Base-by-base conservation (phyloP, 2,329 filamentous ascomycete species). In the Arthrobotrys musiformis region DNA sequence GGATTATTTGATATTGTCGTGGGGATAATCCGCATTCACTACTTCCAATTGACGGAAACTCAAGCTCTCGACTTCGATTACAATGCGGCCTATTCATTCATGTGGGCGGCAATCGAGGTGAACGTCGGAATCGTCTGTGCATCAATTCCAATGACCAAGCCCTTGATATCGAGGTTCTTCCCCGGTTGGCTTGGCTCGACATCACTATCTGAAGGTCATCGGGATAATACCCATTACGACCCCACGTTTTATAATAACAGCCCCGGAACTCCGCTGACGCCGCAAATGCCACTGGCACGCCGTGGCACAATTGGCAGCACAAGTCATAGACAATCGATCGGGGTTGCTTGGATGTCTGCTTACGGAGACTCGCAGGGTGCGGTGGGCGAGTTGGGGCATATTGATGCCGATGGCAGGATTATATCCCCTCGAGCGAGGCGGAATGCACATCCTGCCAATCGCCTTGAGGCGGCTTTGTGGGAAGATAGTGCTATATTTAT, bases 91-190 rank as follows among this genome's bases (percentile, higher is more conserved):
- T 85, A 93, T 4, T 92, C 93, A 0, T 91, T 96, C 82, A 94
- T 97, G 92, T 98, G 94, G 94, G 94, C 92, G 15, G 92, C 91
- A 11, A 90, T 97, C 66, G 94, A 97, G 83, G 93, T 97, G 81
- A 95, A 97, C 79, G 86, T 96, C 0, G 94, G 93, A 17, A 93
- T 97, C 80, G 91, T 93, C 79, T 97, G 93, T 82, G 94, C 92
- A 46, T 97, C 93, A 81, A 92, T 97, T n/a, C 94, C 94, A 7
- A 94, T 92, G 0, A 85, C 97, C 78, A 97, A 97, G 82, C 94
- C 94, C 0, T 85, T 98, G 5, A 90, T 94, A 68, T 88, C 92
- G 4, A 74, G 69, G 44, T 70, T 79, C 37, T 70, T 79, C 35
- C 79, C 79, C 52, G 58, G 64, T 19, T 79, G 76, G 60, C 64